Percentiles rank a stretch among this genome's conserved stretches.
These are phyloP conservation scores for Prunus yedoensis DNA, from an alignment of 331 rosid genomes.

Conservation along the genomic window DNA sequence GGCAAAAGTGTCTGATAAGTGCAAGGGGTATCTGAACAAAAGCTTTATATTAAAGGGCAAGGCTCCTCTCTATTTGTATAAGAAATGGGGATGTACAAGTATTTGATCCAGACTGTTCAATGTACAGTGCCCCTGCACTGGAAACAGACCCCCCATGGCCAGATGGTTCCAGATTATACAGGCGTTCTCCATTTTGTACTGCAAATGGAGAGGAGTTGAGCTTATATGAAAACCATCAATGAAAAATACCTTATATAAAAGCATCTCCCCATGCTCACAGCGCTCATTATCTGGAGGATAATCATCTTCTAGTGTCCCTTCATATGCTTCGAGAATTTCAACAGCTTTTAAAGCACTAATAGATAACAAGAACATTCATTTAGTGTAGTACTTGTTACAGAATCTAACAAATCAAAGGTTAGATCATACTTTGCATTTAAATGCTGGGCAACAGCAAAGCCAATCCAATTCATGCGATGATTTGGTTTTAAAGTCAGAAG, in stretches of 20 bases:
- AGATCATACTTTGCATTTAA: slow-evolving; percentile 76
- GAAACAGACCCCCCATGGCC: not conserved
- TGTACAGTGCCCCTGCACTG: not conserved
- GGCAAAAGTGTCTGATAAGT: no score
- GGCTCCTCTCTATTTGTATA: not conserved
- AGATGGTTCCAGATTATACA: not conserved
- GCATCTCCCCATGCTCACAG: slow-evolving; percentile 98
- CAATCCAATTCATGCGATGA: slow-evolving; percentile 99
- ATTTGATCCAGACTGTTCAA: not conserved
- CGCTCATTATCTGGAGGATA: slow-evolving; percentile 95
- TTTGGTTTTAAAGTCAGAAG: slow-evolving; percentile 91
- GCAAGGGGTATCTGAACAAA: not conserved
- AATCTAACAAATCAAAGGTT: slow-evolving; percentile 9
- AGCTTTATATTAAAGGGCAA: not conserved
- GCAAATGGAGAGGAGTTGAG: not conserved
- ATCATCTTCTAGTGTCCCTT: slow-evolving; percentile 96
- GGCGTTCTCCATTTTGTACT: not conserved
- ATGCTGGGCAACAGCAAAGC: slow-evolving; percentile 92
- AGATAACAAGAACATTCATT: slow-evolving; percentile 21
- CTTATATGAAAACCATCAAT: slow-evolving; percentile 13
- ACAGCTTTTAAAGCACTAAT: slow-evolving; percentile 81
- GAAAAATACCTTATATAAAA: slow-evolving; percentile 75
- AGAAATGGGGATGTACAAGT: not conserved
- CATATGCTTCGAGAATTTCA: slow-evolving; percentile 98
- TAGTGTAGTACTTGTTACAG: slow-evolving; percentile 1